These are phyloP conservation scores for Zygoascus sp. DNA, from an alignment of 1,139 yeast species.

Conservation along the genomic window DNA sequence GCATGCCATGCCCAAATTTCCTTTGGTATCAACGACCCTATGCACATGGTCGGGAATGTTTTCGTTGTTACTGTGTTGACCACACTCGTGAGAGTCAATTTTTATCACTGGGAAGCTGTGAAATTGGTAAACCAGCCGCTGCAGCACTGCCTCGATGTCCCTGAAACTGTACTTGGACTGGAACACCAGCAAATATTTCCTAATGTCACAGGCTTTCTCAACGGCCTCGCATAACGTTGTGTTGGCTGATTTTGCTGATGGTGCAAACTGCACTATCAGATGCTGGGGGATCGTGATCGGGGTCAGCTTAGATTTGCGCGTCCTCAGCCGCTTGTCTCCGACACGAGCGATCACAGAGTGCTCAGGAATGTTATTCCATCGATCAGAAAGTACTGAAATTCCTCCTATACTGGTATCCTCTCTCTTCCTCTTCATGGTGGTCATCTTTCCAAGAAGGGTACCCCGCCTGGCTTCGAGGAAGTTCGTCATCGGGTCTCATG, in stretches of 20 bases:
- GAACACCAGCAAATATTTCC: conserved; percentile 6
- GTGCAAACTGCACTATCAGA: conserved; percentile 1
- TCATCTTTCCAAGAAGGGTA: neutral
- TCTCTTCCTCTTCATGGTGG: neutral
- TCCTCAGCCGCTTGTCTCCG: neutral
- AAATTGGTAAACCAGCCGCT: neutral
- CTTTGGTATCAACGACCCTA: conserved; percentile 4
- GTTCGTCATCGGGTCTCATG: neutral
- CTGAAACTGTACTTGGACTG: conserved; percentile 7
- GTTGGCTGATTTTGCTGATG: neutral
- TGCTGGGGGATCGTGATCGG: neutral
- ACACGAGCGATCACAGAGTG: neutral
- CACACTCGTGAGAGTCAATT: neutral
- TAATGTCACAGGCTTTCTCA: neutral
- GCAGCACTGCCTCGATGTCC: conserved; percentile 3
- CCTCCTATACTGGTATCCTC: neutral
- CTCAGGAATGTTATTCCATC: neutral
- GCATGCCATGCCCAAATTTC: conserved; percentile 21
- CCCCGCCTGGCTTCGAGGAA: neutral
- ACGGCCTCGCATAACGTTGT: neutral
- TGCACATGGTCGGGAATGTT: neutral
- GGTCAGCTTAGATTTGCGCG: neutral
- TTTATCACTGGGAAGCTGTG: neutral
- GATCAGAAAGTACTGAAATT: neutral
- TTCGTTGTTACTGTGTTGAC: neutral